A percentile compares a stretch with the other conserved stretches of the same genome.
phyloP scores from a whole-genome alignment of 1,284 basidiomycete genomes.

The Stygiomarasmius scandens region DNA sequence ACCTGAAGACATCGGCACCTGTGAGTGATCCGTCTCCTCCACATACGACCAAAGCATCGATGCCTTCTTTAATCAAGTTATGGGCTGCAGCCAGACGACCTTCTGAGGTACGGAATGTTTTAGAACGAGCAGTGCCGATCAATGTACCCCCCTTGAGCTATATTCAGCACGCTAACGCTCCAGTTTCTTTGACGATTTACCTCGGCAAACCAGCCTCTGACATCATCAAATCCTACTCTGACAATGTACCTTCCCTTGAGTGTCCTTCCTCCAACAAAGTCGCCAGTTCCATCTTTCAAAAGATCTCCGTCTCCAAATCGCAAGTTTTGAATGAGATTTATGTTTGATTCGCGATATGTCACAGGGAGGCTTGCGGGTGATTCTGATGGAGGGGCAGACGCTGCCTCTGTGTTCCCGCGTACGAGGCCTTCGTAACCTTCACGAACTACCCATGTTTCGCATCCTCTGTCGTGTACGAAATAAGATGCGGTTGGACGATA shows the following conservation, averaged over 20 bases:
- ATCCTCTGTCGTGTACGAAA: constrained; percentile 61
- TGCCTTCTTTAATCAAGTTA: constrained; percentile 94
- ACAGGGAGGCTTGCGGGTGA: constrained; percentile 8
- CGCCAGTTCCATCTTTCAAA: constrained; percentile 89
- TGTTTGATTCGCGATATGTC: constrained; percentile 21
- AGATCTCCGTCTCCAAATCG: constrained; percentile 92
- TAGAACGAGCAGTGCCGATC: constrained; percentile 93
- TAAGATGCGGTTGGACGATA: constrained; percentile 9
- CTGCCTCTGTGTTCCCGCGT: constrained; percentile 61
- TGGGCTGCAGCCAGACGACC: constrained; percentile 86
- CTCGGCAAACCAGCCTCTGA: constrained; percentile 92
- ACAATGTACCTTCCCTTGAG: constrained; percentile 94
- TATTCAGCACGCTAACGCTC: background rate
- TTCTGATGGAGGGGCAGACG: constrained; percentile 18
- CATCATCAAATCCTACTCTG: constrained; percentile 97
- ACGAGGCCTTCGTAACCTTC: constrained; percentile 98
- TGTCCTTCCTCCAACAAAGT: constrained; percentile 66
- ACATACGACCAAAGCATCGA: constrained; percentile 95
- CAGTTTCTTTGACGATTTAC: constrained; percentile 40
- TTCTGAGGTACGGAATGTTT: constrained; percentile 84
- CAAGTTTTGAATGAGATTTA: constrained; percentile 65
- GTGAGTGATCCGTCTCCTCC: constrained; percentile 97
- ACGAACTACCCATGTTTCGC: constrained; percentile 90
- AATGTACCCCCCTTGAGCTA: constrained; percentile 84
- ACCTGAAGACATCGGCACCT: constrained; percentile 91